These are phyloP conservation scores for Obba rivulosa DNA, from an alignment of 768 basidiomycete genomes.

Conservation along the genomic window DNA sequence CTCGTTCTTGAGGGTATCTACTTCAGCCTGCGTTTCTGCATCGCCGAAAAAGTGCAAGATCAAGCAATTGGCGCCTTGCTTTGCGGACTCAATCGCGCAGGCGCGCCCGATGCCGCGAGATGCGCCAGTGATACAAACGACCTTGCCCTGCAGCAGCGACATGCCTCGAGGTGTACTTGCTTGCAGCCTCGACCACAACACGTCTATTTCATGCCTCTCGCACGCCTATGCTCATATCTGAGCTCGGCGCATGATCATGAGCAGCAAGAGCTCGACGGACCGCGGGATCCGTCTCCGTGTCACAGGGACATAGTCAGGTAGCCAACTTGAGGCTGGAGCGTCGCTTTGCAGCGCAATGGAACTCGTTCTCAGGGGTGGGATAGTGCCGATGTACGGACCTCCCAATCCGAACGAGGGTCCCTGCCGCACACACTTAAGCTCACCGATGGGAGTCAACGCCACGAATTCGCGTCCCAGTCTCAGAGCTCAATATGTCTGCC, in stretches of 20 bases:
- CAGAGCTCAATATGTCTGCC: constrained; percentile 26
- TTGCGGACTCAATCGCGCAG: constrained; percentile 59
- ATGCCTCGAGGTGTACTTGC: constrained; percentile 8
- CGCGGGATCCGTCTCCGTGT: constrained; percentile 11
- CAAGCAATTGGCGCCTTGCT: constrained; percentile 58
- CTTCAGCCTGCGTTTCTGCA: constrained; percentile 44
- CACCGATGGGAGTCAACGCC: background rate
- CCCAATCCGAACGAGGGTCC: constrained; percentile 4
- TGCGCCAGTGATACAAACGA: constrained; percentile 70
- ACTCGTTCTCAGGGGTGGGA: constrained; percentile 1
- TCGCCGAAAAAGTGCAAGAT: constrained; percentile 69
- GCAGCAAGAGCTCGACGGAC: constrained; percentile 4
- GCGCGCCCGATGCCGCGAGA: constrained; percentile 71
- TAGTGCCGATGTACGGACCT: constrained; percentile 5
- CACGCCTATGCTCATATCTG: background rate
- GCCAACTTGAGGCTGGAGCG: background rate
- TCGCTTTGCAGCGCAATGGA: background rate
- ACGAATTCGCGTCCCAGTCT: background rate
- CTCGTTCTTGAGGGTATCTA: constrained; percentile 38
- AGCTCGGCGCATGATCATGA: background rate
- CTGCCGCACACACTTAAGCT: background rate
- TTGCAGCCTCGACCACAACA: background rate
- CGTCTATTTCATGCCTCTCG: background rate
- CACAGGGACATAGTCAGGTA: constrained; percentile 15
- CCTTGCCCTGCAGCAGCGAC: constrained; percentile 45